These are phyloP conservation scores for Botrytis medusae DNA, from an alignment of 2,329 filamentous ascomycete genomes.

Conservation along the genomic window DNA sequence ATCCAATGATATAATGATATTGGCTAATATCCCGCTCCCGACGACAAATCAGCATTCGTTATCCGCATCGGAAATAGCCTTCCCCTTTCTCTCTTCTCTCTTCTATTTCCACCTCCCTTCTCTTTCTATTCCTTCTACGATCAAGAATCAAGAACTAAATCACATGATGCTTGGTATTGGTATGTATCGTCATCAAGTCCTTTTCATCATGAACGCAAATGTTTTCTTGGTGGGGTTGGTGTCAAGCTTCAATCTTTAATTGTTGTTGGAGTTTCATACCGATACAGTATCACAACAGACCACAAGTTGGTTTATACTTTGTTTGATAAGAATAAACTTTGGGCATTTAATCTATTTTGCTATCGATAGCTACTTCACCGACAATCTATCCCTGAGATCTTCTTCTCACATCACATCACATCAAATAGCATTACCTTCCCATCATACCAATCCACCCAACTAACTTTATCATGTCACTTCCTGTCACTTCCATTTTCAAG, in stretches of 20 bases:
- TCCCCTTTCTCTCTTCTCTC: not conserved
- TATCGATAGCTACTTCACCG: not conserved
- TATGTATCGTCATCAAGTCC: not conserved
- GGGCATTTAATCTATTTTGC: not conserved
- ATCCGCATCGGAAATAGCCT: not conserved
- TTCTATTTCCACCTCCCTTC: not conserved
- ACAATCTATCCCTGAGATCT: not conserved
- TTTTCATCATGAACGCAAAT: not conserved
- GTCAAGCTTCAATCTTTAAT: not conserved
- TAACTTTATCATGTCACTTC: constrained; percentile 10
- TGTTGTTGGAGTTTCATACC: not conserved
- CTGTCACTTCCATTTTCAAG: constrained; percentile 39
- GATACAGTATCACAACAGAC: not conserved
- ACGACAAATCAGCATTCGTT: not conserved
- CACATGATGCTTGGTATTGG: not conserved
- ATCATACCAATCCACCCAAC: constrained; percentile 1
- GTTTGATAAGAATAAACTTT: constrained; percentile 5
- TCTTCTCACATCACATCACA: not conserved
- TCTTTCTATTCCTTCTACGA: not conserved
- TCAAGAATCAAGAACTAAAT: not conserved
- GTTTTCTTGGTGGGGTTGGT: constrained; percentile 4
- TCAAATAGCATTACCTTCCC: not conserved
- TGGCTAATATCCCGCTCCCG: not conserved
- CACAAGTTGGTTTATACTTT: constrained; percentile 6
- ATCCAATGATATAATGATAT: not conserved